A percentile compares a stretch with the other conserved stretches of the same genome.
phyloP scores from a whole-genome alignment of 2,329 filamentous ascomycete genomes.

The Trichophyton schoenleinii region DNA sequence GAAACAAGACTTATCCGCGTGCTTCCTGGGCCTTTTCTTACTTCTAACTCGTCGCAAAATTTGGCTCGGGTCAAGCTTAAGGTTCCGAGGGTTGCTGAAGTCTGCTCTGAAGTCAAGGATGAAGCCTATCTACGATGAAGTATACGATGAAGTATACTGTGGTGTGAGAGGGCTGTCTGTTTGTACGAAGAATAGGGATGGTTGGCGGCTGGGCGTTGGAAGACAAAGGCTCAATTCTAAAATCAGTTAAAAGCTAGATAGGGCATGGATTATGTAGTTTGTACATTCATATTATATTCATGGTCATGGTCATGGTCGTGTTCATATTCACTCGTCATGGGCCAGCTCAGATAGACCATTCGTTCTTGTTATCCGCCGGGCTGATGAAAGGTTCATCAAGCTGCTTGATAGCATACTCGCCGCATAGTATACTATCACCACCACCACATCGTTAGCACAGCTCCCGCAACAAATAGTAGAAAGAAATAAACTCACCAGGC shows the following conservation, averaged over 20 bases:
- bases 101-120: slow-evolving; percentile 8
- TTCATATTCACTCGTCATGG: neutral
- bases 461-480: neutral
- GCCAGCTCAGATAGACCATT: slow-evolving; percentile 57
- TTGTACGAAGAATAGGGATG: no score
- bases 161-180: no score
- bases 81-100: slow-evolving; percentile 10
- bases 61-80: slow-evolving; percentile 9
- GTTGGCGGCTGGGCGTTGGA: no score
- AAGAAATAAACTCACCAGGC: slow-evolving; percentile 53
- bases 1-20: neutral
- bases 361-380: slow-evolving; percentile 56
- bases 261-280: no score
- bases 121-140: neutral
- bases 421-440: slow-evolving; percentile 65
- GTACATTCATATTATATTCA: no score
- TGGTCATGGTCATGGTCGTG: neutral
- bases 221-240: no score
- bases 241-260: no score
- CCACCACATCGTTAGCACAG: no score
- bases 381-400: slow-evolving; percentile 88
- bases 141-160: no score
- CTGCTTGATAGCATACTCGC: slow-evolving; percentile 85
- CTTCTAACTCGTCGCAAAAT: slow-evolving; percentile 10
- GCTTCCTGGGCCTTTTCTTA: neutral